Base-by-base conservation (phyloP, 768 basidiomycete genomes). In the Lentinula sp. region DNA sequence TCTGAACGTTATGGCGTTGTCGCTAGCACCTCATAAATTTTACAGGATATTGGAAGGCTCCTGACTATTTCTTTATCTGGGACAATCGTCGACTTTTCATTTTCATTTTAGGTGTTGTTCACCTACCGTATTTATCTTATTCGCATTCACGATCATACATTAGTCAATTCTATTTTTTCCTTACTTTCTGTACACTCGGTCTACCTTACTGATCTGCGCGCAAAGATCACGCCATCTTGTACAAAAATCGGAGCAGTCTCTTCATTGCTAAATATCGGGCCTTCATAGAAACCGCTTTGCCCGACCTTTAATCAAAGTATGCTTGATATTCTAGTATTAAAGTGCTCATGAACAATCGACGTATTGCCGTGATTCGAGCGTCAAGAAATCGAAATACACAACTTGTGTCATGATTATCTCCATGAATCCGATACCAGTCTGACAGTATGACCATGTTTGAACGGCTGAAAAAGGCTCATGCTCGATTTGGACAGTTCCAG, bases 371-470 rank as follows among this genome's bases (percentile, higher is more conserved):
- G 28, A 28, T 28, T 28, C 28, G 3, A 28, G 28, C 28, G 28
- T 28, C 28, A 28, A 28, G 28, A 28, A 28, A 28, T 28, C 3
- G 28, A 4, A 28, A 28, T 28, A 3, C 28, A 28, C 28, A 28
- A 28, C 28, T 28, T 28, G 28, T 28, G 28, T 28, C 28, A 28
- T 28, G 4, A 9, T 16, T 13, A 18, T 31, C 40, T 51, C 18
- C 50, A 60, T 23, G 59, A 18, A 32, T 60, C 50, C 23, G 59
- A 49, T 28, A 60, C 59, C 18, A 60, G 21, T 60, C 59, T 45
- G 7, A 60, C 59, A 42, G 37, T 10, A 52, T 60, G 59, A 6
- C 49, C 50, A 3, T 60, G 59, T 42, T 16, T 50, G 15, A 60
- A 50, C 31, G 50, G 59, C 8, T 49, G 18, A 4, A 51, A 52